A percentile compares a stretch with the other conserved stretches of the same genome.
phyloP scores from a whole-genome alignment of 2,329 filamentous ascomycete species.

The Sclerotinia sclerotiorum region DNA sequence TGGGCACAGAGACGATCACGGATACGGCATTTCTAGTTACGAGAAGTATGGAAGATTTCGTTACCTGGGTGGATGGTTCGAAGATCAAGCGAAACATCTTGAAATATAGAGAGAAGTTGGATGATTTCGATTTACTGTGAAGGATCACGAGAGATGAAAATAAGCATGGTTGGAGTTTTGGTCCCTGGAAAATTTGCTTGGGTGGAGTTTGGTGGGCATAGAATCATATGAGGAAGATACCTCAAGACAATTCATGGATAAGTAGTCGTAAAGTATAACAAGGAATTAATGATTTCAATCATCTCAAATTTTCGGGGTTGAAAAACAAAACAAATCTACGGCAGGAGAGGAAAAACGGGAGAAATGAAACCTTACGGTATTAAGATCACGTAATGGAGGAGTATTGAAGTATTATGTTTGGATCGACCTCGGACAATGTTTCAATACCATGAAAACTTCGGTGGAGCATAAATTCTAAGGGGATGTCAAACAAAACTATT shows the following conservation, averaged over 20 bases:
- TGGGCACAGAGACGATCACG: constrained; percentile 85
- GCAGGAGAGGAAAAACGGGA: neutral
- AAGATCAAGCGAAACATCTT: constrained; percentile 97
- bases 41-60: constrained; percentile 88
- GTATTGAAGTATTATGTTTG: neutral
- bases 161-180: constrained; percentile 15
- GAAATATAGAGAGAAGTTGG: constrained; percentile 90
- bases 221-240: neutral
- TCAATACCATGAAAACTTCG: neutral
- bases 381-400: neutral
- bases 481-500: neutral
- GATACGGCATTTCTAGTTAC: constrained; percentile 89
- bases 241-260: neutral
- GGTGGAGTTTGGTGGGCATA: neutral
- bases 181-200: constrained; percentile 10
- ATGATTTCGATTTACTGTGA: constrained; percentile 90
- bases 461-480: neutral
- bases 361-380: no score
- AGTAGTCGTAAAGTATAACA: neutral
- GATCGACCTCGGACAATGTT: neutral
- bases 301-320: neutral
- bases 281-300: constrained; percentile 4
- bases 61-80: constrained; percentile 92
- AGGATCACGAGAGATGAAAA: neutral
- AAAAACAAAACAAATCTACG: no score